These are phyloP conservation scores for Phytophthora hibernalis DNA, from an alignment of 352 stramenopile genomes.

Conservation along the genomic window DNA sequence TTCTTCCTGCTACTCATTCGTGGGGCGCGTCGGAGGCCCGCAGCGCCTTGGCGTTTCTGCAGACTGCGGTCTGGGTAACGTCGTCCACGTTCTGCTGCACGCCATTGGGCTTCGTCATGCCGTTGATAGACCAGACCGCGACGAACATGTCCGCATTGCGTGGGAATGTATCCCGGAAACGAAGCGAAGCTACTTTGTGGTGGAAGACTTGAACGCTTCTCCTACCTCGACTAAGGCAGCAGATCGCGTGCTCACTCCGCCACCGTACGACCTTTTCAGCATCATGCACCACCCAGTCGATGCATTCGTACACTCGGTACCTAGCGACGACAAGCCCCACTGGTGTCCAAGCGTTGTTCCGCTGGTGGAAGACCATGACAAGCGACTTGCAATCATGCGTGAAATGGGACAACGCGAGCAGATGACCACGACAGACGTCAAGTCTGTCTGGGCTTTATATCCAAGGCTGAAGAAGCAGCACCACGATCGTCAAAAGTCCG, in stretches of 20 bases:
- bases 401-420: slow-evolving; percentile 81
- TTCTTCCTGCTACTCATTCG: slow-evolving; percentile 81
- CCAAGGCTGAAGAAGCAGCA: slow-evolving; percentile 57
- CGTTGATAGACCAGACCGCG: slow-evolving; percentile 72
- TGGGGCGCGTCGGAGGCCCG: slow-evolving; percentile 73
- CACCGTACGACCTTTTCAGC: slow-evolving; percentile 85
- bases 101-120: slow-evolving; percentile 75
- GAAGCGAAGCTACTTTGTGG: slow-evolving; percentile 74
- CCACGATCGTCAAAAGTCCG: slow-evolving; percentile 45
- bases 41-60: slow-evolving; percentile 73
- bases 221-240: slow-evolving; percentile 23
- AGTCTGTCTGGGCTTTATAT: slow-evolving; percentile 79
- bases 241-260: slow-evolving; percentile 17
- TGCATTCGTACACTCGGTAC: slow-evolving; percentile 64
- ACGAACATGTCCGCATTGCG: slow-evolving; percentile 78
- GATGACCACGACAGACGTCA: slow-evolving; percentile 75
- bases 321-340: slow-evolving; percentile 29
- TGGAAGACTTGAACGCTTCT: slow-evolving; percentile 51
- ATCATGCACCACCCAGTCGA: slow-evolving; percentile 85
- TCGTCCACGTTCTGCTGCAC: slow-evolving; percentile 85
- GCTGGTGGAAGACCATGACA: slow-evolving; percentile 52
- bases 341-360: slow-evolving; percentile 82
- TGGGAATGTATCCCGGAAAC: slow-evolving; percentile 80
- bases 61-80: slow-evolving; percentile 76
- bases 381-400: slow-evolving; percentile 63